phyloP scores from a whole-genome alignment of 2,329 filamentous ascomycete genomes.

The Phaeoacremonium minimum region DNA sequence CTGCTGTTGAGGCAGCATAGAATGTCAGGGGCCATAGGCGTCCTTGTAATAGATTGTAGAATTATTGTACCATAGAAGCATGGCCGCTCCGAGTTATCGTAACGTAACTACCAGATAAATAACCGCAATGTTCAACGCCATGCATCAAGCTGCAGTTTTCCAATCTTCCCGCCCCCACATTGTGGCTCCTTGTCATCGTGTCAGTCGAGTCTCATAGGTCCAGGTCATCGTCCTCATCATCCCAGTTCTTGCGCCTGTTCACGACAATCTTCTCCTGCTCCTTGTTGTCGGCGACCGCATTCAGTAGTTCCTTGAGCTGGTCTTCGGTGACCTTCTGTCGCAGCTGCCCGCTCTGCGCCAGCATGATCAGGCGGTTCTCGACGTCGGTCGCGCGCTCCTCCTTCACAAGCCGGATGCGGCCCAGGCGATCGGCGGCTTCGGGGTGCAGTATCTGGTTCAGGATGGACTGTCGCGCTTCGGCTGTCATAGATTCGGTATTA shows the following conservation, averaged over 20 bases:
- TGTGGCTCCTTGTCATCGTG: too few relatives aligned
- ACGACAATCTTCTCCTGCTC: slow-evolving; percentile 85
- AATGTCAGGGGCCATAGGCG: too few relatives aligned
- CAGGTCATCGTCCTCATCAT: slow-evolving; percentile 79
- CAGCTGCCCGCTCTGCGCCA: slow-evolving; percentile 84
- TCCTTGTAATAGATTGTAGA: too few relatives aligned
- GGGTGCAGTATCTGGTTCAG: slow-evolving; percentile 92
- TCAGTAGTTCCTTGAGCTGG: slow-evolving; percentile 88
- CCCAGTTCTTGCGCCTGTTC: slow-evolving; percentile 74
- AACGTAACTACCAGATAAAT: too few relatives aligned
- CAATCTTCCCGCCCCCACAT: too few relatives aligned
- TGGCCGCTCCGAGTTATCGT: not conserved
- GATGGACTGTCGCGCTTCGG: slow-evolving; percentile 71
- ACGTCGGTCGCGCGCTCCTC: slow-evolving; percentile 84
- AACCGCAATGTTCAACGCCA: too few relatives aligned
- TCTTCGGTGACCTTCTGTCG: slow-evolving; percentile 83
- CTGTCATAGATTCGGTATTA: slow-evolving; percentile 24
- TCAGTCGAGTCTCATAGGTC: too few relatives aligned
- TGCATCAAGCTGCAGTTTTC: too few relatives aligned
- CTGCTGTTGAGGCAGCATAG: not conserved
- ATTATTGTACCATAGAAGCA: not conserved
- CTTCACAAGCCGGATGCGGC: slow-evolving; percentile 93
- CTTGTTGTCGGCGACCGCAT: slow-evolving; percentile 75
- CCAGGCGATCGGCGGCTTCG: slow-evolving; percentile 86
- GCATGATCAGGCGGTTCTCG: slow-evolving; percentile 88